Base-by-base conservation (phyloP, 441 rosid genomes). In the Aleurites moluccanus region DNA sequence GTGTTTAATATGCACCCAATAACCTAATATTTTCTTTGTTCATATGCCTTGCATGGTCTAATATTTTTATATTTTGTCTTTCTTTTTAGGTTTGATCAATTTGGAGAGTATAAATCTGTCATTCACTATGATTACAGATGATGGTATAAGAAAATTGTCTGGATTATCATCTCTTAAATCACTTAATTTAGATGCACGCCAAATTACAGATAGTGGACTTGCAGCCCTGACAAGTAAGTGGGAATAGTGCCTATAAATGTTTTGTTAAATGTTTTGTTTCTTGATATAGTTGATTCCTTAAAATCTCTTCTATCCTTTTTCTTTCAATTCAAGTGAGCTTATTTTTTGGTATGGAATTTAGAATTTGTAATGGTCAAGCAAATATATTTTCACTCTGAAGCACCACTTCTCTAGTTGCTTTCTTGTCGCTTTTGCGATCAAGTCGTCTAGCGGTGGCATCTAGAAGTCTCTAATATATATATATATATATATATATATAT, bases 71-170 rank as follows among this genome's bases (percentile, higher is more conserved):
- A 38, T 38, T 38, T 38, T 38, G 40, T n/a, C n/a, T 1, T 73
- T 64, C 2, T 4, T 69, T 82, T 72, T 76, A 95, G 99, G 96
- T 76, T 79, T 93, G 83, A 38, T 75, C 49, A 88, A 79, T 77
- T 85, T 95, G 77, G 95, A 95, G 90, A 91, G 88, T 74, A 70
- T 95, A 81, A 86, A 91, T 86, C 84, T 95, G 75, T 95, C 98
- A 28, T 95, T 93, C 85, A 95, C 98, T 23, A 81, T 76, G 25
- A 88, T 93, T 33, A 76, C 89, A 0, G 99, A 95, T 78, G 79
- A 78, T 70, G 94, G 98, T 66, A 80, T 95, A 52, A 84, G 85
- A 75, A 88, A 81, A 69, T 72, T 95, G 64, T 88, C 96, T 82
- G 93, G 98, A 74, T 77, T 95, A 78, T 76, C 88, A 27, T 85